Conservation (phyloP, 2,329 filamentous ascomycete genomes). For the Paecilomyces sp. region DNA sequence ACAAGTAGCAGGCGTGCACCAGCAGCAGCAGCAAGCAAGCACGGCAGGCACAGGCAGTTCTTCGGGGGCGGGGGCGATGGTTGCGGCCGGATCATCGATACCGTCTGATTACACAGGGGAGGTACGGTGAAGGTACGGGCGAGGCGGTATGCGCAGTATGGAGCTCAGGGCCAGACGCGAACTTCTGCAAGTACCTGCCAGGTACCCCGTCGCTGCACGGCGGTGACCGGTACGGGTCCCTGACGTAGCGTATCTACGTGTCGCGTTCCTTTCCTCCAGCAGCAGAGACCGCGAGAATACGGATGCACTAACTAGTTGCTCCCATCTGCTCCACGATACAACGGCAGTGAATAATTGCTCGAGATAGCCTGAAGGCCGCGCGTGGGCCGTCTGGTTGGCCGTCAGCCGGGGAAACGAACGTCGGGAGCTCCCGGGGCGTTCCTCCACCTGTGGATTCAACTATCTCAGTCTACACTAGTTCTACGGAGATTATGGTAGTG, state of each 20-base stretch:
- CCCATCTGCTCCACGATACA: background rate
- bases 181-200: background rate
- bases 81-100: background rate
- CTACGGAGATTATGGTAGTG: too few species aligned
- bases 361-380: background rate
- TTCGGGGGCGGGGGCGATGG: background rate
- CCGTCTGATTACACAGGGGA: background rate
- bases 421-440: slow-evolving; percentile 12
- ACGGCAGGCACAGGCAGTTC: too few species aligned
- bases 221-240: background rate
- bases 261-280: background rate
- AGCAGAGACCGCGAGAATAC: background rate
- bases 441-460: background rate
- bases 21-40: too few species aligned
- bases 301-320: background rate
- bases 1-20: background rate
- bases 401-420: slow-evolving; percentile 3
- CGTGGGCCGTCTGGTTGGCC: slow-evolving; percentile 14
- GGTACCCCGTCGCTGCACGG: background rate
- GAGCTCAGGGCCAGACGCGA: background rate
- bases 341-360: background rate
- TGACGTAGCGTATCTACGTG: background rate
- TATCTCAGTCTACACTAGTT: background rate
- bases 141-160: background rate
- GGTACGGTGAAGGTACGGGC: background rate